Base-by-base conservation (phyloP, 345 rosid species). In the Eucalyptus viminalis region DNA sequence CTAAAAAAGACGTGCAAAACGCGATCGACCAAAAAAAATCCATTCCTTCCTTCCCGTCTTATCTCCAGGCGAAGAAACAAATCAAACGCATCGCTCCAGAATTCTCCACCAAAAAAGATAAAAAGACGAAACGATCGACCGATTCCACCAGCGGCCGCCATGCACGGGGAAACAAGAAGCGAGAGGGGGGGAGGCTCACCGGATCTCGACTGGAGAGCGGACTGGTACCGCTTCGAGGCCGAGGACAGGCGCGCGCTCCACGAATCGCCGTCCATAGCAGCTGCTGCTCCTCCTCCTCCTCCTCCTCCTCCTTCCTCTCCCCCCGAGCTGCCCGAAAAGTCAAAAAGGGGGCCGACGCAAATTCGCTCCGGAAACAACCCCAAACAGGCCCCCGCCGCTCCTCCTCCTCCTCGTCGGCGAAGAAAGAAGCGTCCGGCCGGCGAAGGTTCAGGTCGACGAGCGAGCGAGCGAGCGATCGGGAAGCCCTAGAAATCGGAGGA, bases 201-300 rank as follows among this genome's bases (percentile, higher is more conserved):
- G 88, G 99, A 93, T 97, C 98, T 97, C 88, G 98, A 95, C 89
- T 94, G 95, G 89, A 98, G 95, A 93, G 95, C 94, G 3, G 97
- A 94, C 89, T 96, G 98, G 91, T 95, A 95, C 88, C 99, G 93
- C 92, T 92, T 97, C 29, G 99, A 95, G 88, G 96, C 94, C 45
- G 97, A 96, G 89, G 98, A 95, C 86, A 97, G 94, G 92, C 97
- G 98, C 90, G 92, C 92, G 89, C 94, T 97, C 98, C 97, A 95
- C 80, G 99, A 95, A 91, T 97, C 98, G 76, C 97, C 95, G 90
- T 97, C 97, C 98, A 98, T 95, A 40, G 92, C 88, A 80, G 25
- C 54, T 17, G 49, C 83, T 58, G 3, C 62, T 56, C 13, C 62
- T 24, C 21, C 51, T 11, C 5, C 51, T 49, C 15, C 51, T 49